These are phyloP conservation scores for Suaeda aralocaspica DNA, from an alignment of 148 eudicot species.

Conservation along the genomic window DNA sequence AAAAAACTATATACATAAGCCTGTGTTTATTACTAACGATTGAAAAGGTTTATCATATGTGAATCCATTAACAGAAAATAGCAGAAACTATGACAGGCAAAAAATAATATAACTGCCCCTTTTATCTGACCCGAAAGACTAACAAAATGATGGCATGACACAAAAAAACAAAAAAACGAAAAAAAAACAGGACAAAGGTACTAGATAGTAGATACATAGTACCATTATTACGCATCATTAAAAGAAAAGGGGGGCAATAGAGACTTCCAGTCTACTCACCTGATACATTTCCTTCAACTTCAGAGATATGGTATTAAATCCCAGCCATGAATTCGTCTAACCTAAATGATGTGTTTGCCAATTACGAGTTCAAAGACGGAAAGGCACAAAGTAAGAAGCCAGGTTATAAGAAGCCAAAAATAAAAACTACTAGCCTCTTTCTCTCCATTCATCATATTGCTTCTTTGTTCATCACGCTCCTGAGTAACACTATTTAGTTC, in stretches of 20 bases:
- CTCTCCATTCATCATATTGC: conserved; percentile 87
- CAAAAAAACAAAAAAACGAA: too few relatives aligned
- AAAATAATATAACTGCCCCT: too few relatives aligned
- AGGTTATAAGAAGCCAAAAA: conserved; percentile 3
- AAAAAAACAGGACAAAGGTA: too few relatives aligned
- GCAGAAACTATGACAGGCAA: too few relatives aligned
- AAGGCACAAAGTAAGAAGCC: not conserved
- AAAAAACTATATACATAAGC: too few relatives aligned
- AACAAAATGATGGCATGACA: too few relatives aligned
- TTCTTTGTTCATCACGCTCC: conserved; percentile 86
- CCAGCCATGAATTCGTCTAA: conserved; percentile 96
- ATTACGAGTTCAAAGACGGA: not conserved
- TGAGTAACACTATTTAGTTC: conserved; percentile 76
- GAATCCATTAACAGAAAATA: too few relatives aligned
- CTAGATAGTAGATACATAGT: too few relatives aligned
- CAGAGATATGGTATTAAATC: conserved; percentile 86
- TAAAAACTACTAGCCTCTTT: conserved; percentile 53
- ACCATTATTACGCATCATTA: too few relatives aligned
- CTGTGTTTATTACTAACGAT: too few relatives aligned
- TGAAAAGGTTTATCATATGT: too few relatives aligned
- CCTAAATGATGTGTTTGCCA: conserved; percentile 39
- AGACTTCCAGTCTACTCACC: conserved; percentile 37
- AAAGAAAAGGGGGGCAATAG: not conserved
- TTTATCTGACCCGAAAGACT: too few relatives aligned
- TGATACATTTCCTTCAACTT: conserved; percentile 99